Evolutionary conservation across 148 eudicot species (phyloP).

Genomic region (Cornus suecica): DNA sequence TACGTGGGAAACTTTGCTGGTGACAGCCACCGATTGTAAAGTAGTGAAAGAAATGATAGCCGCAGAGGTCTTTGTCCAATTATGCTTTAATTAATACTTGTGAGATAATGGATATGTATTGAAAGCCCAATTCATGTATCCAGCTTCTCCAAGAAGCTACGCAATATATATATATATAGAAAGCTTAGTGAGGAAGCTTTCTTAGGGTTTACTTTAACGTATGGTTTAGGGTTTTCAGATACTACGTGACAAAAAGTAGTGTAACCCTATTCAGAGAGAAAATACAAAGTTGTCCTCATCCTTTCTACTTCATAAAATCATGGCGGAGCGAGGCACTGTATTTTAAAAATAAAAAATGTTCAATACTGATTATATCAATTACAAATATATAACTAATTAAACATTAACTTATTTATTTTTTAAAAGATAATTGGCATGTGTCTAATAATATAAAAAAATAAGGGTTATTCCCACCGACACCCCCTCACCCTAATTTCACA

Average conservation of each 20-base stretch:
- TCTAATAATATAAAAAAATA: no score
- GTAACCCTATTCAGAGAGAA: not conserved
- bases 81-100: no score
- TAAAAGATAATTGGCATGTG: no score
- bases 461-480: no score
- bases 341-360: no score
- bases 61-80: no score
- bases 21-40: not conserved
- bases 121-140: conserved; percentile 11
- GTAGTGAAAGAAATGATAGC: not conserved
- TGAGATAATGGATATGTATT: conserved; percentile 3
- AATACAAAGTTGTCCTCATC: not conserved
- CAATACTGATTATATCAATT: no score
- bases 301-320: not conserved
- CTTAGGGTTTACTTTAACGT: conserved; percentile 29
- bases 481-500: no score
- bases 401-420: no score
- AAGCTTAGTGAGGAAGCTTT: conserved; percentile 37
- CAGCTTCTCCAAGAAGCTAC: conserved; percentile 45
- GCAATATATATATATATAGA: no score
- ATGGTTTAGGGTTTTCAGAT: conserved; percentile 19
- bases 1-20: not conserved
- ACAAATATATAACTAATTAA: no score
- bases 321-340: no score
- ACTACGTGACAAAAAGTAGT: not conserved